Base-by-base conservation (phyloP, 73 alveolate species). In the Symbiodinium pilosum region DNA sequence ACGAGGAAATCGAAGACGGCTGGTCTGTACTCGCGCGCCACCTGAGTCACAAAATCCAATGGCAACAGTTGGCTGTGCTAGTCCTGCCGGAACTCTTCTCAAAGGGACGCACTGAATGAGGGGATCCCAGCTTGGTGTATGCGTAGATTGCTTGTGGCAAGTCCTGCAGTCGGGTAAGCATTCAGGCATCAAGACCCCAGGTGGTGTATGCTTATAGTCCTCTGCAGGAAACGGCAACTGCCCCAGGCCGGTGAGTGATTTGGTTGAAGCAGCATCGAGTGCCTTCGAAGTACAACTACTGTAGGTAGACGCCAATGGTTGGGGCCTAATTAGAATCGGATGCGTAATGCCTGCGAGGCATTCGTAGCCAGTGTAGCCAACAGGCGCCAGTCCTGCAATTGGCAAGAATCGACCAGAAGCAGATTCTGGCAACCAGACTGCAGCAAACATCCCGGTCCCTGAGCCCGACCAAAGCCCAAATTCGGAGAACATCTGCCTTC, bases 91-190 rank as follows among this genome's bases (percentile, higher is more conserved):
- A 68, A 68, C 9, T 28, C n/a, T 68, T 18, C 32, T 32, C 83
- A n/a, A n/a, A n/a, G n/a, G 40, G 40, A 28, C 14, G 38, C 32
- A 71, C 97, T 11, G 51, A 47, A 9, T 91, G 73, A 3, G 97
- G 97, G 41, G 97, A 71, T 12, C 97, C 97, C 44, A 91, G 88
- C 77, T 91, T 91, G 34, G 89, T 88, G 43, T 38, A 91, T 4
- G 97, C 97, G 38, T 91, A 91, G 89, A 91, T 42, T 51, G 97
- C 97, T 91, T 91, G 89, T 16, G 97, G 59, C 89, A 91, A 38
- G 77, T 91, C 95, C 95, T 89, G 21, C 52, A 81, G 30, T 54
- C 73, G 34, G 4, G 73, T 30, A 5, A 54, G 2, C 73, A n/a
- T 54, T 54, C 73, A 54, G 26, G 73, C 73, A 54, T 54, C 32